Base-by-base conservation (phyloP, 768 basidiomycete species). In the Boletus sensibilis region DNA sequence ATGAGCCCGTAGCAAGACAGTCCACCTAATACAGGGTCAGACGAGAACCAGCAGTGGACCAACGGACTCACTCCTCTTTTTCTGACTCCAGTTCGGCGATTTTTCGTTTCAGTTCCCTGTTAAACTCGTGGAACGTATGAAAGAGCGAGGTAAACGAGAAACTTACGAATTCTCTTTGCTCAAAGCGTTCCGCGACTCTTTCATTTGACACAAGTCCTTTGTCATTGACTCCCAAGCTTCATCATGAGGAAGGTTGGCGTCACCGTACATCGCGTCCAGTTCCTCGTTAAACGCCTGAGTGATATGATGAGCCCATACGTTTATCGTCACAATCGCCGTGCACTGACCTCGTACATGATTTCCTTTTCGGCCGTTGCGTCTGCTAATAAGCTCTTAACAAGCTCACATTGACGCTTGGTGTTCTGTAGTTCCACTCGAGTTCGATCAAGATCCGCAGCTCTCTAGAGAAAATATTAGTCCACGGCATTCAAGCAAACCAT, bases 251-350 rank as follows among this genome's bases (percentile, higher is more conserved):
- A 95, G 81, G 57, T 88, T 82, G 27, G 82, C 83, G 56, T 94
- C 92, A 49, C 88, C 87, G 72, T 86, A 96, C 90, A 96, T 92
- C 18, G 82, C 85, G 61, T 94, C 93, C 33, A 97, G 79, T 69
- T 96, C 94, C 67, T 94, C 92, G 69, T 97, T 96, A 75, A 97
- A 95, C 3, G 92, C 90, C 93, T 95, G 58, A 2, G 39, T 40
- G 49, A 42, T 49, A 33, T n/a, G 52, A 53, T 47, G 31, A 63
- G 37, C 29, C 12, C 45, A 37, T 39, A 31, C 37, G 1, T 35
- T 43, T 18, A 40, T 41, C 1, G 16, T 61, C 53, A 21, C 25
- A 29, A 27, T 27, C n/a, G 34, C 33, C 25, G n/a, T 20, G 8
- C 23, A 67, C 80, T 64, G 40, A 94, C 93, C 79, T 94, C 90